A percentile compares a stretch with the other conserved stretches of the same genome.
phyloP scores from a whole-genome alignment of 2,329 filamentous ascomycete species.

The Alternaria triticimaculans region DNA sequence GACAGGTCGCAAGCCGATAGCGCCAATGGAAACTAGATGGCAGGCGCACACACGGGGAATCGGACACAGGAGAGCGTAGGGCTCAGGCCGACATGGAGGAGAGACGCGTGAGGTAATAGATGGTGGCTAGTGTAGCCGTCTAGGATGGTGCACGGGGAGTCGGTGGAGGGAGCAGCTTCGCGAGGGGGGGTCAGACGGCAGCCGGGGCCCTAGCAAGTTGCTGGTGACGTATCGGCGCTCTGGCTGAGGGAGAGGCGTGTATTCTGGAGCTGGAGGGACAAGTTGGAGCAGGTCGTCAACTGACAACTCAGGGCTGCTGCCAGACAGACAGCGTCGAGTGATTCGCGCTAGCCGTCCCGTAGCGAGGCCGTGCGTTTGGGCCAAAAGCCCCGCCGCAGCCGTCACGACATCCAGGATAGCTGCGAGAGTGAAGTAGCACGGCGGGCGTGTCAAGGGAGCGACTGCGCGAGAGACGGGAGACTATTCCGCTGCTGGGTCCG shows the following conservation, averaged over 20 bases:
- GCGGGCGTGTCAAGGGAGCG: neutral
- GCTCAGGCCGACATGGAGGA: conserved; percentile 42
- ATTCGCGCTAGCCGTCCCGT: conserved; percentile 27
- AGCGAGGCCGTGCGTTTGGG: conserved; percentile 27
- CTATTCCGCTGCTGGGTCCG: neutral
- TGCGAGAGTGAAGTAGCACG: neutral
- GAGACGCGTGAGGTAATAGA: conserved; percentile 32
- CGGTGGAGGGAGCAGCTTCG: conserved; percentile 30
- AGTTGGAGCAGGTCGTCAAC: conserved; percentile 24
- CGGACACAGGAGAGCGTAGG: conserved; percentile 18
- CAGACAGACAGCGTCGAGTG: conserved; percentile 26
- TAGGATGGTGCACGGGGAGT: conserved; percentile 31
- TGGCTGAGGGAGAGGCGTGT: conserved; percentile 16
- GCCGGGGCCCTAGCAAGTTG: conserved; percentile 28
- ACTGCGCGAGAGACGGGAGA: neutral
- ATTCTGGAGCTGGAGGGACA: conserved; percentile 20
- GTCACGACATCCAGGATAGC: conserved; percentile 8
- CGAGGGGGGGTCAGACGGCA: conserved; percentile 29
- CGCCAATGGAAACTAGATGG: conserved; percentile 34
- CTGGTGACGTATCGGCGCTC: conserved; percentile 21
- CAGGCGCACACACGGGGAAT: conserved; percentile 26
- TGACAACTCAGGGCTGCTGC: conserved; percentile 33
- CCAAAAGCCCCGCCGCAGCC: conserved; percentile 11
- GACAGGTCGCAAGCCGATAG: conserved; percentile 32
- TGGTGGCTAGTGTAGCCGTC: conserved; percentile 38